Conservation (phyloP, 441 rosid genomes). For the Daphne laureola region DNA sequence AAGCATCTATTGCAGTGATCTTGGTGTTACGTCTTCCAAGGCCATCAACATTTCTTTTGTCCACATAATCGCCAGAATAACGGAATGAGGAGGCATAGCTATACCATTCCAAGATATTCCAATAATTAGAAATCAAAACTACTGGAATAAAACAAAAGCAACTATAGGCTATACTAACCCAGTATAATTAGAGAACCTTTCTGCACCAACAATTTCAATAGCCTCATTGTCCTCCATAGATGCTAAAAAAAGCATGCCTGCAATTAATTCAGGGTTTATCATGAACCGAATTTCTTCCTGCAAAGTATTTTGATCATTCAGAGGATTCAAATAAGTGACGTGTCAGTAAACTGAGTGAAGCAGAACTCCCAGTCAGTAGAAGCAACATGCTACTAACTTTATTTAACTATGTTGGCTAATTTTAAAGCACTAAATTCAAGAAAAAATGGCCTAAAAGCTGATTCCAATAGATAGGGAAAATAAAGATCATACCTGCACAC, state of each 20-base stretch:
- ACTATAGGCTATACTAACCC: constrained; percentile 48
- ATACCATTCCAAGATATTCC: constrained; percentile 16
- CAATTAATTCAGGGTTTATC: constrained; percentile 90
- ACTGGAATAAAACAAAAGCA: constrained; percentile 6
- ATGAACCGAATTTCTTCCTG: constrained; percentile 98
- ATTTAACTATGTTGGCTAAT: not conserved
- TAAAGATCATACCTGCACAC: constrained; percentile 59
- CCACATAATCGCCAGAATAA: constrained; percentile 69
- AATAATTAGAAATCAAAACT: constrained; percentile 17
- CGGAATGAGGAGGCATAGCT: constrained; percentile 94
- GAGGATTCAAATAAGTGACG: constrained; percentile 3
- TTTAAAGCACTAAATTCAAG: not conserved
- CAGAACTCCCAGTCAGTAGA: not conserved
- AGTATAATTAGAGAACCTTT: constrained; percentile 69
- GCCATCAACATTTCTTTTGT: constrained; percentile 43
- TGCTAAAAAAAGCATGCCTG: constrained; percentile 89
- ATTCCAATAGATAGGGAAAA: not conserved
- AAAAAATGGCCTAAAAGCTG: constrained; percentile 1
- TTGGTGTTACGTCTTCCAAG: constrained; percentile 59
- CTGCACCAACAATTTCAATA: constrained; percentile 76
- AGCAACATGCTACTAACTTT: not conserved
- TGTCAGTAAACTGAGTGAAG: constrained; percentile 8
- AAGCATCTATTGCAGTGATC: constrained; percentile 83
- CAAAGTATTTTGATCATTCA: not conserved
- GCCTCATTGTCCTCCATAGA: constrained; percentile 87